A percentile compares a stretch with the other conserved stretches of the same genome.
phyloP scores from a whole-genome alignment of 2,329 filamentous ascomycete species.

The Ceratocystis eucalypticola region DNA sequence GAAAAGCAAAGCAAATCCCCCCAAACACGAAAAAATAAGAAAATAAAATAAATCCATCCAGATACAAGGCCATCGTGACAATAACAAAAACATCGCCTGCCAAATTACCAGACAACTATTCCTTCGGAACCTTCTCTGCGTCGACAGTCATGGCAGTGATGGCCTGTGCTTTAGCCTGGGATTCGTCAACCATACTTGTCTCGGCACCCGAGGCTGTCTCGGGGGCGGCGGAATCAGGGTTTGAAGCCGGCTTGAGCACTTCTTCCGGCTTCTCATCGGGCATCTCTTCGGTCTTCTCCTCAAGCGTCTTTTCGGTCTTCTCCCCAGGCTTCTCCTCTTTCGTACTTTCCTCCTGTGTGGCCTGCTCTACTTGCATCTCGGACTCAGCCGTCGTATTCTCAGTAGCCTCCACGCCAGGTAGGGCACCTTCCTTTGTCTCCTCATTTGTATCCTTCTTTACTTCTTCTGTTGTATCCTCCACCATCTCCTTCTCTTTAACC shows the following conservation, averaged over 20 bases:
- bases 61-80: neutral
- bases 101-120: conserved; percentile 3
- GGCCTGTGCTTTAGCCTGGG: too few relatives aligned
- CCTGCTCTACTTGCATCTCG: neutral
- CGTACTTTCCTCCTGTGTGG: too few relatives aligned
- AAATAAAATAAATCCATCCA: neutral
- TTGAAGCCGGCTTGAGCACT: neutral
- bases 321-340: conserved; percentile 8
- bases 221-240: conserved; percentile 14
- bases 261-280: conserved; percentile 20
- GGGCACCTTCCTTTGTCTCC: conserved; percentile 20
- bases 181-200: too few relatives aligned
- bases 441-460: conserved; percentile 16
- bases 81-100: neutral
- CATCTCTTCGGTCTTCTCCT: conserved; percentile 8
- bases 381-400: conserved; percentile 20
- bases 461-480: conserved; percentile 12
- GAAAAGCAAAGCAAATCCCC: neutral
- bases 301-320: neutral
- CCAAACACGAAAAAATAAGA: neutral
- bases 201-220: too few relatives aligned
- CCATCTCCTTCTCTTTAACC: too few relatives aligned
- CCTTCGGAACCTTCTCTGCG: conserved; percentile 5
- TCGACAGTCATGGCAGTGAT: neutral
- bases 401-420: conserved; percentile 18